phyloP scores from a whole-genome alignment of 108 stramenopile species.

The Discostella stelligeroides region DNA sequence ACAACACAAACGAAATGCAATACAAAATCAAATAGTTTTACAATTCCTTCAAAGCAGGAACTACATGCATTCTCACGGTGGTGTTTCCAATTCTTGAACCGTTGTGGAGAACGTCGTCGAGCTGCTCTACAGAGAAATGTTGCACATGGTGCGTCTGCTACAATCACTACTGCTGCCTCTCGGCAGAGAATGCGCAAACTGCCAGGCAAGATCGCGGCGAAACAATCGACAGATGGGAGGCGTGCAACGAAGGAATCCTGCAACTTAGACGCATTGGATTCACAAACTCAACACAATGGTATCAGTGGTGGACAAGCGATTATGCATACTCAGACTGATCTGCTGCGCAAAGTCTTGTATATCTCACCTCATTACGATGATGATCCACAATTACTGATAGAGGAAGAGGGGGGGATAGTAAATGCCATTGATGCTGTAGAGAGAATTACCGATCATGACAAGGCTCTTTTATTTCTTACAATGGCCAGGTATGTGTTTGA shows the following conservation, averaged over 20 bases:
- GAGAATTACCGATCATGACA: conserved; percentile 40
- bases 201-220: background rate
- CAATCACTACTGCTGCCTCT: background rate
- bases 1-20: background rate
- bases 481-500: conserved; percentile 49
- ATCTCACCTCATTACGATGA: conserved; percentile 52
- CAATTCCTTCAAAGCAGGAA: conserved; percentile 22
- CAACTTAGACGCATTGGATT: conserved; percentile 12
- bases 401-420: conserved; percentile 27
- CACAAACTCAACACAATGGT: background rate
- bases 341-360: conserved; percentile 35
- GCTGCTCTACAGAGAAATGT: conserved; percentile 31
- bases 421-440: conserved; percentile 33
- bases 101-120: conserved; percentile 39
- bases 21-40: background rate
- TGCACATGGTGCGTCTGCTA: conserved; percentile 49
- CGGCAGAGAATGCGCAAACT: conserved; percentile 3
- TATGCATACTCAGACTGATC: background rate
- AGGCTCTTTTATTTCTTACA: conserved; percentile 53
- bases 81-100: conserved; percentile 62
- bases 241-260: background rate
- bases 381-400: conserved; percentile 47
- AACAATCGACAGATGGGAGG: background rate
- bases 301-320: background rate
- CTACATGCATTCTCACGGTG: conserved; percentile 39